Percentiles rank a stretch among this genome's conserved stretches.
Evolutionary conservation across 257 asterid genomes (phyloP).

Genomic region (Voacanga thouarsii): DNA sequence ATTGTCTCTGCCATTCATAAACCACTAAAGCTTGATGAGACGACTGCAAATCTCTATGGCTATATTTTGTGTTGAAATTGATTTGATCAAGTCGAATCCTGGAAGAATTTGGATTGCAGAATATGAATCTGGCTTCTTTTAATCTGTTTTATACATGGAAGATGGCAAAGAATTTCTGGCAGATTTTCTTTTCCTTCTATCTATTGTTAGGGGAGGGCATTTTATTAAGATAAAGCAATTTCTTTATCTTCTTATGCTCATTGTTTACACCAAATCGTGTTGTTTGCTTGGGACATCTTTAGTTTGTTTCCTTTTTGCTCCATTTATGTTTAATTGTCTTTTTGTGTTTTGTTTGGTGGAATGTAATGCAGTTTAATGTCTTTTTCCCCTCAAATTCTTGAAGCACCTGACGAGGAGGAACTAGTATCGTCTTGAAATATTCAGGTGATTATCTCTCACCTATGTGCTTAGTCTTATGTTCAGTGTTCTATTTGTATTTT

Average conservation of each 20-base stretch:
- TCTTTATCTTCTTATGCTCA: background rate
- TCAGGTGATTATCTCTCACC: constrained; percentile 54
- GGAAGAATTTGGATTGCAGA: too few relatives aligned
- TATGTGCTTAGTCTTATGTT: constrained; percentile 16
- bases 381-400: constrained; percentile 65
- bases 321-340: constrained; percentile 9
- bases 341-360: constrained; percentile 22
- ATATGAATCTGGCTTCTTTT: too few relatives aligned
- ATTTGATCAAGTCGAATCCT: too few relatives aligned
- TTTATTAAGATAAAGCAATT: background rate
- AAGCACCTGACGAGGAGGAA: constrained; percentile 84
- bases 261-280: background rate
- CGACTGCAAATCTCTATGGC: too few relatives aligned
- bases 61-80: too few relatives aligned
- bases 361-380: constrained; percentile 9
- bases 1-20: too few relatives aligned
- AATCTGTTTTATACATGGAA: background rate
- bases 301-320: constrained; percentile 9
- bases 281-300: constrained; percentile 4
- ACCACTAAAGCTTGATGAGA: too few relatives aligned
- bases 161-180: background rate
- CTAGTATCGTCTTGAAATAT: constrained; percentile 71
- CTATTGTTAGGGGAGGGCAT: background rate
- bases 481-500: constrained; percentile 16
- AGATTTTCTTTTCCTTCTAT: background rate